Percentiles rank a stretch among this genome's conserved stretches.
Conservation (phyloP, 371 early-diverging fungal genomes). For the Rhizopus delemar region DNA sequence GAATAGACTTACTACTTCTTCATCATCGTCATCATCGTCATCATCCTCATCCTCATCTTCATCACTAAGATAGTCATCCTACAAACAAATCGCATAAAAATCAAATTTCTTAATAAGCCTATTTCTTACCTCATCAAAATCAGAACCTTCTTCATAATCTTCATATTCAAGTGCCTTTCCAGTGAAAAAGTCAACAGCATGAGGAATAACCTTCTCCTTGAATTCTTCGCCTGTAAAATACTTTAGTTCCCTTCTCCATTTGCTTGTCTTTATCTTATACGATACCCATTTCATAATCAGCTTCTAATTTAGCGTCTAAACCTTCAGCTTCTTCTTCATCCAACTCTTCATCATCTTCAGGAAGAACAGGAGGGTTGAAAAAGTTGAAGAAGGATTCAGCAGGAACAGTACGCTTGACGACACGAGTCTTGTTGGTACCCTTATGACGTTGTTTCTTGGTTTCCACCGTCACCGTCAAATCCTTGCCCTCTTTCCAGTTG, state of each 20-base stretch:
- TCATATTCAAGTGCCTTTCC: constrained; percentile 91
- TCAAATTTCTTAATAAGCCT: constrained; percentile 27
- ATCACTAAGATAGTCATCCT: constrained; percentile 61
- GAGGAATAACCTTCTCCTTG: constrained; percentile 94
- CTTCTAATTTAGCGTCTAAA: constrained; percentile 80
- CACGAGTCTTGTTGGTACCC: constrained; percentile 96
- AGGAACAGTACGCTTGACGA: constrained; percentile 94
- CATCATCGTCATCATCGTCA: constrained; percentile 11
- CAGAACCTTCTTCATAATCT: constrained; percentile 69
- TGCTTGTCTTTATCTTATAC: constrained; percentile 25
- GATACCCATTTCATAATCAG: constrained; percentile 88
- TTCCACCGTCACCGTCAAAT: constrained; percentile 88
- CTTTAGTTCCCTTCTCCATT: constrained; percentile 26
- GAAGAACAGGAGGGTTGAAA: constrained; percentile 83
- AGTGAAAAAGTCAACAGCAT: constrained; percentile 97
- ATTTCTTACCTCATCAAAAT: constrained; percentile 53
- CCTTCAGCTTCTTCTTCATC: constrained; percentile 73
- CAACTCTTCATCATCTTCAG: constrained; percentile 71
- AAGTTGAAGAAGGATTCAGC: constrained; percentile 94
- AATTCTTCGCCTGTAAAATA: constrained; percentile 69
- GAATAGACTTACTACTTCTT: background rate
- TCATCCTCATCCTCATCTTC: constrained; percentile 53
- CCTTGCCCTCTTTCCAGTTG: constrained; percentile 95
- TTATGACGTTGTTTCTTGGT: constrained; percentile 98
- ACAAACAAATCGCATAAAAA: constrained; percentile 6